Evolutionary conservation across 371 early-diverging fungal genomes (phyloP), one percentile per base, ranked within the genome.

Genomic region (Apophysomyces elegans): DNA sequence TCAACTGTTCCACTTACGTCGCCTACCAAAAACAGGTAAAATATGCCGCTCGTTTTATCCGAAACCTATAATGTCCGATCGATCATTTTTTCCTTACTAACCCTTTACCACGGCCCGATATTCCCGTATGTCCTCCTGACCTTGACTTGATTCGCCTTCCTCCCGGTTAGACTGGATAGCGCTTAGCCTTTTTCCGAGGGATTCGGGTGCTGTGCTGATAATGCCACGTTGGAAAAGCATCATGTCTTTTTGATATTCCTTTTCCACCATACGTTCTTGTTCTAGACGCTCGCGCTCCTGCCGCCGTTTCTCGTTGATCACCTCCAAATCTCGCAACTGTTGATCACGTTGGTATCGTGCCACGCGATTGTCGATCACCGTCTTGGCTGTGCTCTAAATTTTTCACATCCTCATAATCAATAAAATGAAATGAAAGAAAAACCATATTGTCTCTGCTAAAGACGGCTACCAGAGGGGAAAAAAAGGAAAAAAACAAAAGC

Each of bases 1-100:
- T 98, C 99, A 8, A 95, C 86, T 3, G 98, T 95, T 26, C 99
- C 99, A 59, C 92, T 91, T 4, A 98, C 98, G 75, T 98, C 99
- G 59, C 92, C 95, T 87, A 84, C 59, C n/a, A 59, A 59, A 35
- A 59, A 37, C n/a, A 35, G 16, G 16, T 8, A 0, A 37, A 59
- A 36, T 32, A 12, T 26, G 32, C 32, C 32, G 32, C 32, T 26
- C 32, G 32, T 26, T 26, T 26, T 26, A 26, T 26, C 32, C 32
- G 32, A 26, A 26, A 26, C 32, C 32, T 26, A 26, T 26, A 26
- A 26, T 26, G 2, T 12, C 36, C 46, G n/a, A 50, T 36, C 57
- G 14, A 16, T 13, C 59, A 12, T 59, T 16, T 35, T 39, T 47
- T 62, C 7, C 46, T 64, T 7, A 13, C 16, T 67, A 70, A 84